Percentiles rank a stretch among this genome's conserved stretches.
Conservation (phyloP, 2,329 filamentous ascomycete species). For the Cladorrhinum sp. region DNA sequence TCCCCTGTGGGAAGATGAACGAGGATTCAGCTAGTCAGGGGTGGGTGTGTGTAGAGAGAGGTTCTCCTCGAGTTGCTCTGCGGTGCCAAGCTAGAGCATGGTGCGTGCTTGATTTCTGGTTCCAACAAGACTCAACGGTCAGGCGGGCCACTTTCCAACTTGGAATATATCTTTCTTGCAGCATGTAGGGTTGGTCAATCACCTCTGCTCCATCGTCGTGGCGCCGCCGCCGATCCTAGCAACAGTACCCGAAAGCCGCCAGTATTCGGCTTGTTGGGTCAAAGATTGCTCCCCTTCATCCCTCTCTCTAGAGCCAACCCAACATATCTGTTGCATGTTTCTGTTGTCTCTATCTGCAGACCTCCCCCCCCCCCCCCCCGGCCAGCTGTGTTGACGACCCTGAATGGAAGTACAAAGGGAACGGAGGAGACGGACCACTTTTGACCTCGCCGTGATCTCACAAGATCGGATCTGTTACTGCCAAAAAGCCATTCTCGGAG, state of each 20-base stretch:
- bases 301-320: constrained; percentile 2
- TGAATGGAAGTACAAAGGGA: constrained; percentile 1
- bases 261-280: constrained; percentile 5
- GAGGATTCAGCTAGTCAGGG: not conserved
- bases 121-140: constrained; percentile 4
- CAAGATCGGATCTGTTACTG: not conserved
- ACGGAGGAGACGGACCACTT: not conserved
- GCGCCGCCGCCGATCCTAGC: constrained; percentile 1
- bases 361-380: not conserved
- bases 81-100: not conserved
- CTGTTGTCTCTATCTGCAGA: not conserved
- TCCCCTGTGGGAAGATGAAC: not conserved
- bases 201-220: not conserved
- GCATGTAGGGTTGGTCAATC: constrained; percentile 4
- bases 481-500: not conserved
- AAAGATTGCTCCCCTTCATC: not conserved
- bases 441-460: not conserved
- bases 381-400: not conserved
- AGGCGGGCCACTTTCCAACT: constrained; percentile 10
- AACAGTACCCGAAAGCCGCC: not conserved
- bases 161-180: constrained; percentile 20
- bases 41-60: not conserved
- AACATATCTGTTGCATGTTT: not conserved
- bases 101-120: not conserved
- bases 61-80: not conserved